phyloP scores from a whole-genome alignment of 352 stramenopile genomes.

The Pythium oligandrum region DNA sequence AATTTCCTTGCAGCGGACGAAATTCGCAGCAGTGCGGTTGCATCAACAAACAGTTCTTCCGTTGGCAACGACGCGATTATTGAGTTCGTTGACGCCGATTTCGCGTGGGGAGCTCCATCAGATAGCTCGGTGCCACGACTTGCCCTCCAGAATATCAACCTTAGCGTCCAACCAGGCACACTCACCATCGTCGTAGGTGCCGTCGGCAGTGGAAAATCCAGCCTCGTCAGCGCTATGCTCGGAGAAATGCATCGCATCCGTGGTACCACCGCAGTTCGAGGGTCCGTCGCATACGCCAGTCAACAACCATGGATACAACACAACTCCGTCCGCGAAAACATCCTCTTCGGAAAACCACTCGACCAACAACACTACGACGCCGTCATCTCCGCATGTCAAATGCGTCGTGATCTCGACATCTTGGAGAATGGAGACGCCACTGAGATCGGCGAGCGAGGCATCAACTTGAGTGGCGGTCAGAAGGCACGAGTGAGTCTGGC shows the following conservation, averaged over 20 bases:
- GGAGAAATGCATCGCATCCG: conserved; percentile 26
- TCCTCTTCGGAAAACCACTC: conserved; percentile 8
- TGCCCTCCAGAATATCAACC: conserved; percentile 22
- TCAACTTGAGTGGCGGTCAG: conserved; percentile 92
- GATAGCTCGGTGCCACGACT: background rate
- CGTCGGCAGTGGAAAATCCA: conserved; percentile 48
- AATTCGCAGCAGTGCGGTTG: conserved; percentile 18
- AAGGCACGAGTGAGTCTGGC: conserved; percentile 86
- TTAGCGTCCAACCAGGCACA: conserved; percentile 43
- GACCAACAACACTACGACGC: conserved; percentile 18
- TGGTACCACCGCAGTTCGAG: background rate
- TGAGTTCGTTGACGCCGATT: conserved; percentile 28
- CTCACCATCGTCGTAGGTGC: conserved; percentile 42
- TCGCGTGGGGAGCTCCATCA: conserved; percentile 25
- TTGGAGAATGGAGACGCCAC: conserved; percentile 81
- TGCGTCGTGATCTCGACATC: conserved; percentile 77
- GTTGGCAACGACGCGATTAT: conserved; percentile 15
- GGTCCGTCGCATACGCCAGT: conserved; percentile 22
- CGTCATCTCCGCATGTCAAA: conserved; percentile 52
- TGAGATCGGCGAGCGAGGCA: conserved; percentile 91
- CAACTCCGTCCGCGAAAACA: conserved; percentile 15
- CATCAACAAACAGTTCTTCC: no score
- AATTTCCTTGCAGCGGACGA: conserved; percentile 30
- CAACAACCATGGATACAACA: conserved; percentile 18
- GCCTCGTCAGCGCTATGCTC: conserved; percentile 31